Conservation (phyloP, 2,329 filamentous ascomycete genomes). For the Penicillium hordei region DNA sequence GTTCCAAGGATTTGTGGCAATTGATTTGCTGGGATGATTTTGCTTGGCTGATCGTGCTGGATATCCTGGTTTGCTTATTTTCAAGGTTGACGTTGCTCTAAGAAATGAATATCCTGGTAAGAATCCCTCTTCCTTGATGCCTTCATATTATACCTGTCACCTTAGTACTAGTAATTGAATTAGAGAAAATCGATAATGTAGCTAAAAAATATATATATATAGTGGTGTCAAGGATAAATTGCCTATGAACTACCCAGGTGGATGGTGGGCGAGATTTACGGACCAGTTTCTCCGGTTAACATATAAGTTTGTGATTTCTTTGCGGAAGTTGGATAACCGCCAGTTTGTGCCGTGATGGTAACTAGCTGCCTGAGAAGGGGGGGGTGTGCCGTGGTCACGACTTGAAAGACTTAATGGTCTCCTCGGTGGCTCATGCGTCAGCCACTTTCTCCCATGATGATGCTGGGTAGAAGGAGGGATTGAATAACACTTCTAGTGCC, state of each 20-base stretch:
- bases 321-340: background rate
- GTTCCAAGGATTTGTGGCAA: background rate
- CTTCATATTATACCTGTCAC: too few species aligned
- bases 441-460: too few species aligned
- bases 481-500: too few species aligned
- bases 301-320: conserved; percentile 4
- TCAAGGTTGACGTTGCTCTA: background rate
- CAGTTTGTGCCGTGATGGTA: background rate
- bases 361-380: too few species aligned
- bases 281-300: background rate
- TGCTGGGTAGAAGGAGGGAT: too few species aligned
- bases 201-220: background rate
- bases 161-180: background rate
- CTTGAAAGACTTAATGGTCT: background rate
- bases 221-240: conserved; percentile 1
- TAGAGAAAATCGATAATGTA: background rate
- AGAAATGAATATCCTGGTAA: too few species aligned
- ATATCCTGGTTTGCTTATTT: too few species aligned
- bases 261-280: background rate
- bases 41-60: too few species aligned
- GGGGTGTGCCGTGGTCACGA: background rate
- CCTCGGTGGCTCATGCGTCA: too few species aligned
- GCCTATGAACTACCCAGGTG: background rate
- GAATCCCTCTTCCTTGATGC: too few species aligned
- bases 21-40: background rate